These are phyloP conservation scores for Monosporascus sp. DNA, from an alignment of 2,329 filamentous ascomycete species.

Conservation along the genomic window DNA sequence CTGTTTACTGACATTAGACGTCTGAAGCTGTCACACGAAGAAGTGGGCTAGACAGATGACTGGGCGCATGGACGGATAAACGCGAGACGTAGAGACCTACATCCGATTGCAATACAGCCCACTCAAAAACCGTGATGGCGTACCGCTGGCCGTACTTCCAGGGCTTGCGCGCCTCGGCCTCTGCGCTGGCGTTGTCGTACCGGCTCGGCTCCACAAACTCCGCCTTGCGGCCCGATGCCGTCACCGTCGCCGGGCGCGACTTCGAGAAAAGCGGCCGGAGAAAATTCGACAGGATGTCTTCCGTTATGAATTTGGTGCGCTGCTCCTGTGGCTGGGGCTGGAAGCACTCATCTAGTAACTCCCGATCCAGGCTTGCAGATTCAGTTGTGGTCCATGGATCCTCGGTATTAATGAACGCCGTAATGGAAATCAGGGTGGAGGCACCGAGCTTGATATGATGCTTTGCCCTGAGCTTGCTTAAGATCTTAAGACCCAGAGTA, in stretches of 20 bases:
- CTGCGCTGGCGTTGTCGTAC: slow-evolving; percentile 24
- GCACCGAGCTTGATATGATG: slow-evolving; percentile 6
- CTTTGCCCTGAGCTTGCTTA: slow-evolving; percentile 19
- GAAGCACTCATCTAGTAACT: slow-evolving; percentile 13
- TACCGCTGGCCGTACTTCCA: slow-evolving; percentile 55
- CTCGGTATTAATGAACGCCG: slow-evolving; percentile 19
- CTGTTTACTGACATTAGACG: slow-evolving; percentile 21
- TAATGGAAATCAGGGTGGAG: slow-evolving; percentile 24
- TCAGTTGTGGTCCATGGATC: slow-evolving; percentile 20
- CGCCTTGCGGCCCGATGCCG: slow-evolving; percentile 50
- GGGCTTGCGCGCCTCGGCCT: slow-evolving; percentile 37
- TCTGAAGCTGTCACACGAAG: slow-evolving; percentile 5
- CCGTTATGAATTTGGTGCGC: slow-evolving; percentile 37
- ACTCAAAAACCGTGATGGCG: slow-evolving; percentile 52
- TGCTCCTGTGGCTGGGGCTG: background rate
- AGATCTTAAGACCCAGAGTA: slow-evolving; percentile 14
- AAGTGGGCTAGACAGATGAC: slow-evolving; percentile 1
- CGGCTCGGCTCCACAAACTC: slow-evolving; percentile 36
- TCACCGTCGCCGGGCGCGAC: slow-evolving; percentile 47
- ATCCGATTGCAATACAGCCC: slow-evolving; percentile 49
- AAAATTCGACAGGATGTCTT: slow-evolving; percentile 55
- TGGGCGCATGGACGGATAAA: background rate
- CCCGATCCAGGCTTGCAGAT: slow-evolving; percentile 7
- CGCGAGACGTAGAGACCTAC: slow-evolving; percentile 29
- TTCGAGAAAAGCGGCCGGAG: slow-evolving; percentile 63